A percentile compares a stretch with the other conserved stretches of the same genome.
Evolutionary conservation across 2,329 filamentous ascomycete genomes (phyloP).

Genomic region (Colletotrichum karsti): DNA sequence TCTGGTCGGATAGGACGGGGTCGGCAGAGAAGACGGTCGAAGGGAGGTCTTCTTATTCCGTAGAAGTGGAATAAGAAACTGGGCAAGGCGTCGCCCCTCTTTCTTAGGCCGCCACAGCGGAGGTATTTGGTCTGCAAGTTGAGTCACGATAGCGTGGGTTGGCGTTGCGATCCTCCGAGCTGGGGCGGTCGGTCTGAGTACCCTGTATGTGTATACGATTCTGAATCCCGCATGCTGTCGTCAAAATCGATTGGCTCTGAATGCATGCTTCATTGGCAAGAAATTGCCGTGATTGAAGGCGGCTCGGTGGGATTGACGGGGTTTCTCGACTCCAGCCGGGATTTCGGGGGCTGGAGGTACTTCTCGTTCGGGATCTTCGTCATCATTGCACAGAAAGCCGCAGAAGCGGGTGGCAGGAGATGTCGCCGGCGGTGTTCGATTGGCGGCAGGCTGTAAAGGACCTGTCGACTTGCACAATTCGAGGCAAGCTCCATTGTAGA

Average conservation of each 20-base stretch:
- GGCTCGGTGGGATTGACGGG: not conserved
- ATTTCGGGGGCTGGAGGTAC: not conserved
- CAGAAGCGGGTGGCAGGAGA: not conserved
- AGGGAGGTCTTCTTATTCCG: not conserved
- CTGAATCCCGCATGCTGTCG: not conserved
- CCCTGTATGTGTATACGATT: no score
- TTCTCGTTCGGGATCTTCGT: not conserved
- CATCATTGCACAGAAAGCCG: slow-evolving; percentile 18
- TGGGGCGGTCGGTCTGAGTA: no score
- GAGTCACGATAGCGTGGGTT: not conserved
- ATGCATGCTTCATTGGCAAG: not conserved
- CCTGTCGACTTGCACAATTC: not conserved
- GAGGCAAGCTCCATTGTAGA: not conserved
- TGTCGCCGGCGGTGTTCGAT: slow-evolving; percentile 17
- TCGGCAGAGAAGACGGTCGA: not conserved
- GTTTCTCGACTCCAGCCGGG: not conserved
- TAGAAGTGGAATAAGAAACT: not conserved
- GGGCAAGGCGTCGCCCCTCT: not conserved
- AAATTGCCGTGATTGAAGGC: not conserved
- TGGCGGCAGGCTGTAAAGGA: slow-evolving; percentile 1
- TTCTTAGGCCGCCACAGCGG: not conserved
- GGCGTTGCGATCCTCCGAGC: no score
- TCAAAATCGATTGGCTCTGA: not conserved
- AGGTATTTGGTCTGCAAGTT: not conserved
- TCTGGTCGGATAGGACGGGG: not conserved